Percentiles rank a stretch among this genome's conserved stretches.
phyloP scores from a whole-genome alignment of 2,329 filamentous ascomycete species.

The Helotiales sp. region DNA sequence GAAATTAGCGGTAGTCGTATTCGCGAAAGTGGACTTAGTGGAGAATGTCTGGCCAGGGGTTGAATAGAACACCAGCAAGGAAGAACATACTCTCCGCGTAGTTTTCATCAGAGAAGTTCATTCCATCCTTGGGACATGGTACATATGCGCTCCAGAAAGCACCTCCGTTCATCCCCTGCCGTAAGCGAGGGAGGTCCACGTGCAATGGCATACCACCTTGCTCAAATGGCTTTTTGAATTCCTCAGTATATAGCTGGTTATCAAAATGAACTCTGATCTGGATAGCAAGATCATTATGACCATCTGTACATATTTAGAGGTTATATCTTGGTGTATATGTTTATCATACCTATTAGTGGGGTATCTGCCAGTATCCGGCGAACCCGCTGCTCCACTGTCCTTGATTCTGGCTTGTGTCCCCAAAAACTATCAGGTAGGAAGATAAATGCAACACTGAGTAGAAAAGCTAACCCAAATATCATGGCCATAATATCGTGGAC shows the following conservation, averaged over 20 bases:
- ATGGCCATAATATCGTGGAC: slow-evolving; percentile 6
- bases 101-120: slow-evolving; percentile 71
- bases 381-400: slow-evolving; percentile 38
- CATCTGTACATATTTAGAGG: slow-evolving; percentile 55
- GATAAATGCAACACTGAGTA: slow-evolving; percentile 16
- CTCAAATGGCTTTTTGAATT: slow-evolving; percentile 75
- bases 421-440: slow-evolving; percentile 11
- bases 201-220: slow-evolving; percentile 68
- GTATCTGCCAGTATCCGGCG: slow-evolving; percentile 44
- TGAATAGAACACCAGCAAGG: neutral
- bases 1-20: slow-evolving; percentile 9
- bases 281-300: slow-evolving; percentile 86
- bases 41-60: neutral
- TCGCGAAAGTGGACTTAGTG: neutral
- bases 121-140: slow-evolving; percentile 70
- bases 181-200: slow-evolving; percentile 77
- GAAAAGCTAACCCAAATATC: slow-evolving; percentile 18
- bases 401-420: slow-evolving; percentile 15
- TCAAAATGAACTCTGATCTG: slow-evolving; percentile 64
- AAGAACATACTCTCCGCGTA: slow-evolving; percentile 61
- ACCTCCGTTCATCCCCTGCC: slow-evolving; percentile 71
- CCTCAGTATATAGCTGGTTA: slow-evolving; percentile 75
- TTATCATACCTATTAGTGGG: slow-evolving; percentile 47
- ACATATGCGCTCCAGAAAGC: slow-evolving; percentile 93
- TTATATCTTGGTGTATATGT: neutral